phyloP scores from a whole-genome alignment of 257 asterid species.

The Verbena officinalis region DNA sequence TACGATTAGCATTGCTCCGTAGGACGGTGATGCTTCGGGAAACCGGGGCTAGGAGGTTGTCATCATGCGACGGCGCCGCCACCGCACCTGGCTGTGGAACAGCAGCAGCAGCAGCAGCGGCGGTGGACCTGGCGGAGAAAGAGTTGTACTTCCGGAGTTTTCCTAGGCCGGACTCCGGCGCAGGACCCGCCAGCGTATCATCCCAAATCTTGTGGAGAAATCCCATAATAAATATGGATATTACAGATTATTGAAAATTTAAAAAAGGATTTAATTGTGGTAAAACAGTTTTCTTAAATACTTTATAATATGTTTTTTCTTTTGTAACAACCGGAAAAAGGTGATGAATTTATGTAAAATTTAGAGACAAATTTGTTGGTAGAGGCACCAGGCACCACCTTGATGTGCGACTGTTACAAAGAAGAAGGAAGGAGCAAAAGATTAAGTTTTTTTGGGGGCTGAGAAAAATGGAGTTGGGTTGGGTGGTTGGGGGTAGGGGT shows the following conservation, averaged over 20 bases:
- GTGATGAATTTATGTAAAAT: slow-evolving; percentile 17
- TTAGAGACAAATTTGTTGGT: background rate
- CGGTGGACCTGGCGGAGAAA: slow-evolving; percentile 37
- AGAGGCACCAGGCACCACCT: slow-evolving; percentile 40
- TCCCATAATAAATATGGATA: slow-evolving; percentile 45
- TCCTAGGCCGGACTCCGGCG: slow-evolving; percentile 75
- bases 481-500: background rate
- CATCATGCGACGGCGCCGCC: slow-evolving; percentile 27
- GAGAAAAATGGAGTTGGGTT: slow-evolving; percentile 1
- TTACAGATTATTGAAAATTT: background rate
- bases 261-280: background rate
- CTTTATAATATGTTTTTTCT: background rate
- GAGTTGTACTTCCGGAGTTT: slow-evolving; percentile 70
- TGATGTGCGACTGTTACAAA: slow-evolving; percentile 52
- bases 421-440: slow-evolving; percentile 25
- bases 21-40: slow-evolving; percentile 56
- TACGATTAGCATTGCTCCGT: slow-evolving; percentile 29
- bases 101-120: no score
- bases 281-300: no score
- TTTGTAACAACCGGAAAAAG: slow-evolving; percentile 53
- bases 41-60: slow-evolving; percentile 33
- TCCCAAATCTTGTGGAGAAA: slow-evolving; percentile 81
- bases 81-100: slow-evolving; percentile 13
- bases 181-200: slow-evolving; percentile 80
- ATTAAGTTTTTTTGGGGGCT: no score